Conservation (phyloP, 2,329 filamentous ascomycete species). For the Diaporthe citri region DNA sequence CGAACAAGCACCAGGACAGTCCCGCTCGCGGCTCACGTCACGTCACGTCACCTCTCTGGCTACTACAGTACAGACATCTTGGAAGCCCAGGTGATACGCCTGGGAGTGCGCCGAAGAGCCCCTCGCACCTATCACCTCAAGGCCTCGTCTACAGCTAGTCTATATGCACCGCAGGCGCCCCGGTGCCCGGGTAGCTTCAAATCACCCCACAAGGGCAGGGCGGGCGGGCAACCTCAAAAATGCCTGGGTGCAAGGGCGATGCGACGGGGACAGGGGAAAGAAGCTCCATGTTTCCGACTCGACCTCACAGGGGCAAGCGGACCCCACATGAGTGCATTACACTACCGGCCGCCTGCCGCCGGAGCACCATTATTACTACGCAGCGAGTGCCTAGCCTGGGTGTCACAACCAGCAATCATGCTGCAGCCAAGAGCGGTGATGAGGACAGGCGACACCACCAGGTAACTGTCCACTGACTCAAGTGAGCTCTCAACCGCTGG, state of each 20-base stretch:
- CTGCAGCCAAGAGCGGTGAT: slow-evolving; percentile 30
- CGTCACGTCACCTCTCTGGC: slow-evolving; percentile 17
- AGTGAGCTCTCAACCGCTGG: slow-evolving; percentile 11
- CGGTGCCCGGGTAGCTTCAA: slow-evolving; percentile 8
- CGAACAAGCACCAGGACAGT: slow-evolving; percentile 15
- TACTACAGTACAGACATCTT: not conserved
- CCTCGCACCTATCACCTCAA: not conserved
- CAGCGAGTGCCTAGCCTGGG: slow-evolving; percentile 6
- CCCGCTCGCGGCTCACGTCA: slow-evolving; percentile 17
- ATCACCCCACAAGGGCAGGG: slow-evolving; percentile 27
- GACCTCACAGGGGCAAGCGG: not conserved
- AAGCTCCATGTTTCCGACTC: slow-evolving; percentile 35
- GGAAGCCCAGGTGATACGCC: not conserved
- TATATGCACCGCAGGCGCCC: slow-evolving; percentile 1
- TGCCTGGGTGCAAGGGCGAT: slow-evolving; percentile 20
- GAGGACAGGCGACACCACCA: slow-evolving; percentile 8
- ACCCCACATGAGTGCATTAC: slow-evolving; percentile 34
- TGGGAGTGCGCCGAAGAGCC: slow-evolving; percentile 10
- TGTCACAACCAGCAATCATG: slow-evolving; percentile 18
- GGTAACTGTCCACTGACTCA: slow-evolving; percentile 17
- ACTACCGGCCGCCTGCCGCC: slow-evolving; percentile 25
- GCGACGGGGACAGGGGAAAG: slow-evolving; percentile 20
- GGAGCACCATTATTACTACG: slow-evolving; percentile 1
- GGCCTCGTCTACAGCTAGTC: slow-evolving; percentile 17
- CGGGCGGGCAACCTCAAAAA: slow-evolving; percentile 18